Conservation (phyloP, 768 basidiomycete genomes). For the Pholiota conissans region DNA sequence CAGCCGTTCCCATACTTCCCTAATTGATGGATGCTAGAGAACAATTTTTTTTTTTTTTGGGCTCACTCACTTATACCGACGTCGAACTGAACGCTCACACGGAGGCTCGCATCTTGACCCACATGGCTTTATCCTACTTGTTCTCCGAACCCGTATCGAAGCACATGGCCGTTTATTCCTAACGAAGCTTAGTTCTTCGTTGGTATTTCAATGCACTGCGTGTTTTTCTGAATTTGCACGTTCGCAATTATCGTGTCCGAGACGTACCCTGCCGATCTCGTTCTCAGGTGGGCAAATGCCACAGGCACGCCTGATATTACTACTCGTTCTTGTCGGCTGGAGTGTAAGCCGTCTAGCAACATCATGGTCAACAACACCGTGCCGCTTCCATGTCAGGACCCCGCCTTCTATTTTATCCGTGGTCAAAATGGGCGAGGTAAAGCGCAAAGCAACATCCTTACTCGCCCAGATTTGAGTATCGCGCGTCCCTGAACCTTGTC, state of each 20-base stretch:
- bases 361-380: not conserved
- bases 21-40: not conserved
- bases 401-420: not conserved
- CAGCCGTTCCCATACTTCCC: not conserved
- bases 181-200: not conserved
- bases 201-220: not conserved
- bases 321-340: not conserved
- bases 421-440: not conserved
- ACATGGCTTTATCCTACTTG: not conserved
- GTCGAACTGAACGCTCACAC: not conserved
- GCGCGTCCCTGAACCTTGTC: not conserved
- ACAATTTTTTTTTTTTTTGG: not conserved
- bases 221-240: not conserved
- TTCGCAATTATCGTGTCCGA: not conserved
- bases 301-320: not conserved
- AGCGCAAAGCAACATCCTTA: not conserved
- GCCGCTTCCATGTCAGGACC: not conserved
- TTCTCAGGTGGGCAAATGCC: not conserved
- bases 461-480: not conserved
- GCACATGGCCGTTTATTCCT: not conserved
- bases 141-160: not conserved
- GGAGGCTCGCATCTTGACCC: not conserved
- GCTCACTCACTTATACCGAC: not conserved
- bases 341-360: not conserved
- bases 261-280: not conserved